Conservation (phyloP, 345 rosid species). For the Combretum micranthum region DNA sequence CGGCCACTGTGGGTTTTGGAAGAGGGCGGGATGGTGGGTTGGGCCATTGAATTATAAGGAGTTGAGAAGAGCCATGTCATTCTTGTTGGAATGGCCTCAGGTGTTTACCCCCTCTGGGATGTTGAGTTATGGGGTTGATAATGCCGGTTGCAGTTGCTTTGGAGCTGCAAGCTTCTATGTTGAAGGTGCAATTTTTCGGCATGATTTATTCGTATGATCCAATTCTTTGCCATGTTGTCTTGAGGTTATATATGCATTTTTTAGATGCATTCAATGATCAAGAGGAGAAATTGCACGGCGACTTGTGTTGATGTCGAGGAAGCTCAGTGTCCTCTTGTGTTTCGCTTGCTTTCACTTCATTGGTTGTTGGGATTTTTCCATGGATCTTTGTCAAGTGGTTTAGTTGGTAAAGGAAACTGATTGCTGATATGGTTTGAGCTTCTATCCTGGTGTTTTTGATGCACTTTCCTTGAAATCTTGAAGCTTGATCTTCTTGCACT, state of each 20-base stretch:
- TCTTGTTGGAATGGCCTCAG: conserved; percentile 75
- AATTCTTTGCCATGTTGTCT: conserved; percentile 60
- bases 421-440: conserved; percentile 52
- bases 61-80: conserved; percentile 78
- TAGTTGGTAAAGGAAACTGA: conserved; percentile 40
- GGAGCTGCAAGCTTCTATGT: conserved; percentile 86
- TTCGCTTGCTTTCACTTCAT: conserved; percentile 77
- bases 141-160: conserved; percentile 65
- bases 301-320: conserved; percentile 62
- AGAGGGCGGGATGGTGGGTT: conserved; percentile 19
- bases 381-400: conserved; percentile 34
- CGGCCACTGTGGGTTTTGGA: conserved; percentile 40
- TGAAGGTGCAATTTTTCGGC: conserved; percentile 86
- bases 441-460: conserved; percentile 78
- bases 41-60: conserved; percentile 75
- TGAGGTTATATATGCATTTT: conserved; percentile 53
- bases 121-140: conserved; percentile 76
- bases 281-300: conserved; percentile 65
- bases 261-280: conserved; percentile 71
- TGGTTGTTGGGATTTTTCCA: conserved; percentile 73
- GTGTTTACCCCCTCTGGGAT: conserved; percentile 75
- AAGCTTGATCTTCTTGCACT: conserved; percentile 84
- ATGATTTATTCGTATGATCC: conserved; percentile 87
- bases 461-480: conserved; percentile 79
- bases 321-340: conserved; percentile 56